Base-by-base conservation (phyloP, 2,329 filamentous ascomycete species). In the Orbilia javanica region DNA sequence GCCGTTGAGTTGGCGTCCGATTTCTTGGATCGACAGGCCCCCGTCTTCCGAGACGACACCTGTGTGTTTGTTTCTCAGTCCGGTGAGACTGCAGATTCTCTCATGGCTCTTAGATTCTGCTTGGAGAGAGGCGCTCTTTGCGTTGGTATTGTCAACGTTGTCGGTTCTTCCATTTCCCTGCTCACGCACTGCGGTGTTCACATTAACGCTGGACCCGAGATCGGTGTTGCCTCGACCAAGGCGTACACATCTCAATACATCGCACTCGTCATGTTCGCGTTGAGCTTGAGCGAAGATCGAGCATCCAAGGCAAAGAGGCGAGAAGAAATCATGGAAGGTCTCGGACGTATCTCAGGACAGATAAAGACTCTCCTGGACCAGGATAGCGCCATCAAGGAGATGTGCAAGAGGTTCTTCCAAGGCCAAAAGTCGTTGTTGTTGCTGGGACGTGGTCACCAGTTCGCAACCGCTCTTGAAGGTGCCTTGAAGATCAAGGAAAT, bases 401-500 rank as follows among this genome's bases (percentile, higher is more conserved):
- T 99, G 82, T 98, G 95, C 86, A 88, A 92, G 83, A 93, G 94
- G 84, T 94, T 90, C 79, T 93, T 99, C 90, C 94, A 97, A 89
- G 89, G 97, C 87, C 96, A 99, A 86, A 98, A 98, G 90, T 96
- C 93, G 81, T 86, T 99, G 83, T 88, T 99, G 79, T 90, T 99
- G 68, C 89, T 99, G 79, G 96, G 96, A 79, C 93, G 96, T 88
- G 96, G 96, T 82, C 93, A 93, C 84, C 96, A 99, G 87, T 97
- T 94, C 88, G 94, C 95, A 78, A 99, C 96, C 82, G 96, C 96
- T 71, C 90, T 99, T 22, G 96, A 99, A 88, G 96, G 93, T 86
- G 96, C 96, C 62, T 88, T 99, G 82, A 99, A 99, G 89, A 99
- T 99, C 86, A 99, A 99, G 90, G 96, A 99, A 87, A 99, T 99